phyloP scores from a whole-genome alignment of 352 stramenopile species.

The Phytophthora quininea region DNA sequence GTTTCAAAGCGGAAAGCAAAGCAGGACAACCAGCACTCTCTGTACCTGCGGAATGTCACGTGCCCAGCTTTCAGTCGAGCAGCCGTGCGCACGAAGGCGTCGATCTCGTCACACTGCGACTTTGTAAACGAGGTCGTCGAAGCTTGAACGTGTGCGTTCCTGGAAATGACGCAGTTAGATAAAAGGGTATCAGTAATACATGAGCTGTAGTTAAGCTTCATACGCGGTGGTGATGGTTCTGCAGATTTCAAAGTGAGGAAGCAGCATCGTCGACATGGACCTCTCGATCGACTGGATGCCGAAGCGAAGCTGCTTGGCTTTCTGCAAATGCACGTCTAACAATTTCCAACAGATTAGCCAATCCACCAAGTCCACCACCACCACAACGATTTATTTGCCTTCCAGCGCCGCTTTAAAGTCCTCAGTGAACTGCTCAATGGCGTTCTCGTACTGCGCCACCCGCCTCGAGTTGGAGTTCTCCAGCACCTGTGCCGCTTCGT shows the following conservation, averaged over 20 bases:
- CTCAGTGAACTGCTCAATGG: slow-evolving; percentile 37
- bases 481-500: slow-evolving; percentile 43
- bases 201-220: neutral
- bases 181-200: neutral
- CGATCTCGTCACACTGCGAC: slow-evolving; percentile 35
- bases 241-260: slow-evolving; percentile 61
- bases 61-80: slow-evolving; percentile 36
- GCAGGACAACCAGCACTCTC: neutral
- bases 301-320: slow-evolving; percentile 43
- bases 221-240: slow-evolving; percentile 64
- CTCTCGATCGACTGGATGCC: slow-evolving; percentile 52
- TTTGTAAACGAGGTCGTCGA: slow-evolving; percentile 26
- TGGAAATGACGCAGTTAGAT: slow-evolving; percentile 11
- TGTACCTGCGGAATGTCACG: slow-evolving; percentile 36
- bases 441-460: slow-evolving; percentile 31
- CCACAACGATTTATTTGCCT: slow-evolving; percentile 19
- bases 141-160: slow-evolving; percentile 47
- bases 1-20: neutral
- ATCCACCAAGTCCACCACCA: neutral
- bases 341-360: neutral
- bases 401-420: slow-evolving; percentile 37
- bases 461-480: slow-evolving; percentile 43
- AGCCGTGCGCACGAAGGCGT: slow-evolving; percentile 38
- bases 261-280: slow-evolving; percentile 55
- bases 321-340: slow-evolving; percentile 34